Conservation (phyloP, 305 asterid species). For the Fraxinus xanthoxyloides region DNA sequence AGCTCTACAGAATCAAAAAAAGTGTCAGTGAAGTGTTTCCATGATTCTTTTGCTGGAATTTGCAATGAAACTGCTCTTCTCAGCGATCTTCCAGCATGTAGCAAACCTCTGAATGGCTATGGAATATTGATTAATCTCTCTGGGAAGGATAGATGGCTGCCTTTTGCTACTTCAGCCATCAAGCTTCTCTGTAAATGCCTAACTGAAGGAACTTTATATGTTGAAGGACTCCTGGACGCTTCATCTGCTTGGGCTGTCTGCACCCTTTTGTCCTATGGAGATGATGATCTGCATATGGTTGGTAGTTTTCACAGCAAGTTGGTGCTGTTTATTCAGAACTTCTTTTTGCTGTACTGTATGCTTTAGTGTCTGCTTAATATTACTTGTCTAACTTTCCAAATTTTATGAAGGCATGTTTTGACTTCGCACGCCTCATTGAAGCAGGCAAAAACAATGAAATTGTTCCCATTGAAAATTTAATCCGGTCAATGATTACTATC, state of each 20-base stretch:
- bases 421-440: constrained; percentile 70
- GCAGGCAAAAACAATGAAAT: constrained; percentile 55
- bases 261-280: constrained; percentile 71
- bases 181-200: constrained; percentile 80
- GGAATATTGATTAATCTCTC: constrained; percentile 73
- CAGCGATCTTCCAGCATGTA: constrained; percentile 59
- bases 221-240: constrained; percentile 79
- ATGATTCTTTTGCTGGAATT: constrained; percentile 53
- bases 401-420: constrained; percentile 86
- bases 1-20: constrained; percentile 36
- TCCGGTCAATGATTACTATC: constrained; percentile 58
- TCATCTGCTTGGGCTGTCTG: constrained; percentile 70
- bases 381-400: constrained; percentile 33
- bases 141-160: constrained; percentile 67
- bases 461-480: constrained; percentile 67
- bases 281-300: constrained; percentile 88
- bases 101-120: constrained; percentile 51
- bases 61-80: constrained; percentile 43
- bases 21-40: constrained; percentile 55
- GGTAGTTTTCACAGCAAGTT: constrained; percentile 28
- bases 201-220: constrained; percentile 83
- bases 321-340: constrained; percentile 4
- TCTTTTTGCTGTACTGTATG: constrained; percentile 6
- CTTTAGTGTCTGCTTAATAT: constrained; percentile 15
- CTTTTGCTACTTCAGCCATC: constrained; percentile 72